Evolutionary conservation across 805 yeast genomes (phyloP).

Genomic region (Brettanomyces sp.): DNA sequence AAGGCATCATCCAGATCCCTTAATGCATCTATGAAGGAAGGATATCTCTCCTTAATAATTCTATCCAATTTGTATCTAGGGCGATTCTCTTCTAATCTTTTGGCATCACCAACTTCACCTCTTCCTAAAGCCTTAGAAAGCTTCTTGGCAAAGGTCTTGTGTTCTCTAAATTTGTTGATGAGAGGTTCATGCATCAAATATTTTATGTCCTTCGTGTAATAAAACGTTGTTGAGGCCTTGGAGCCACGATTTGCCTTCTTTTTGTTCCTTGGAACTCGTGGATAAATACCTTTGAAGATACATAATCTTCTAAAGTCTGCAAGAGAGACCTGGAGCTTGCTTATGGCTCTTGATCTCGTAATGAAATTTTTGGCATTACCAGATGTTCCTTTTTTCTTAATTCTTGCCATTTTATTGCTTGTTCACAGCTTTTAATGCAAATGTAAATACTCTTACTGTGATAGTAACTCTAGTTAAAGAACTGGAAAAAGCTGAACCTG

Average conservation of each 20-base stretch:
- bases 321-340: slow-evolving; percentile 81
- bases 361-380: slow-evolving; percentile 91
- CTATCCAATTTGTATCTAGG: slow-evolving; percentile 84
- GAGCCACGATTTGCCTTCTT: slow-evolving; percentile 96
- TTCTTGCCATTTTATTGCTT: slow-evolving; percentile 38
- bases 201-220: slow-evolving; percentile 89
- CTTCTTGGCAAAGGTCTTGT: slow-evolving; percentile 88
- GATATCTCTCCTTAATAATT: slow-evolving; percentile 90
- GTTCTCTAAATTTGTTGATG: slow-evolving; percentile 83
- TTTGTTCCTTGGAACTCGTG: slow-evolving; percentile 92
- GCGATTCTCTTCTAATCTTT: slow-evolving; percentile 68
- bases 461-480: neutral
- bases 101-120: slow-evolving; percentile 86
- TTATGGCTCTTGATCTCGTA: slow-evolving; percentile 91
- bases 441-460: neutral
- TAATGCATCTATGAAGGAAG: slow-evolving; percentile 83
- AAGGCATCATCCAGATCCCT: slow-evolving; percentile 93
- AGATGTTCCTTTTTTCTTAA: slow-evolving; percentile 72
- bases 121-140: slow-evolving; percentile 83
- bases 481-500: neutral
- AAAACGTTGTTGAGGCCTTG: slow-evolving; percentile 93
- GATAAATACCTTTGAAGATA: slow-evolving; percentile 96
- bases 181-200: slow-evolving; percentile 94
- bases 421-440: neutral
- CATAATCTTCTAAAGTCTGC: slow-evolving; percentile 97